Conservation (phyloP, 306 rosid species). For the Casuarina glauca region DNA sequence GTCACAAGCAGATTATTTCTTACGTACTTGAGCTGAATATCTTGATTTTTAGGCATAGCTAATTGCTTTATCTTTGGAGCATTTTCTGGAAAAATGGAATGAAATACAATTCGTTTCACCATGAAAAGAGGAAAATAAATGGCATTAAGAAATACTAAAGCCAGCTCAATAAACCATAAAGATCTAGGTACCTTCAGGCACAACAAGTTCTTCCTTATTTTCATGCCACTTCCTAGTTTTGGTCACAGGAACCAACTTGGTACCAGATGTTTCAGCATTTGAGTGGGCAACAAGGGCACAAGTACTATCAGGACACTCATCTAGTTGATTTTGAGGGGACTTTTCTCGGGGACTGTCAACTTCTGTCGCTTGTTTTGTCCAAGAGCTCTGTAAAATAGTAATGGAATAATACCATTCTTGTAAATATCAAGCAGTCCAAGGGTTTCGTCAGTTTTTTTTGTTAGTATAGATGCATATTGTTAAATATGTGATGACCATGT, state of each 20-base stretch:
- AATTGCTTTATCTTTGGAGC: constrained; percentile 35
- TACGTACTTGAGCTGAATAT: constrained; percentile 34
- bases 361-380: constrained; percentile 54
- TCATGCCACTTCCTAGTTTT: constrained; percentile 38
- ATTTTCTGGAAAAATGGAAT: constrained; percentile 35
- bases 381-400: constrained; percentile 41
- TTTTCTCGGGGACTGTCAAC: constrained; percentile 41
- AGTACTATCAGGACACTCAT: constrained; percentile 52
- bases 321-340: constrained; percentile 39
- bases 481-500: not conserved
- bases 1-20: constrained; percentile 30
- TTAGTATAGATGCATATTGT: not conserved
- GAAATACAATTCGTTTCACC: constrained; percentile 18
- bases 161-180: constrained; percentile 18
- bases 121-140: not conserved
- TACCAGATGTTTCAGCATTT: constrained; percentile 37
- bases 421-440: not conserved
- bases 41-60: constrained; percentile 35
- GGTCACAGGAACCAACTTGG: constrained; percentile 34
- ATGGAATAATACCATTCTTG: not conserved
- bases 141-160: not conserved
- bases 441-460: not conserved
- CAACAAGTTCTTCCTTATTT: constrained; percentile 46
- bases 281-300: constrained; percentile 47
- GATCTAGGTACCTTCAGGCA: constrained; percentile 27